phyloP scores from a whole-genome alignment of 345 rosid species.

The Combretum micranthum region DNA sequence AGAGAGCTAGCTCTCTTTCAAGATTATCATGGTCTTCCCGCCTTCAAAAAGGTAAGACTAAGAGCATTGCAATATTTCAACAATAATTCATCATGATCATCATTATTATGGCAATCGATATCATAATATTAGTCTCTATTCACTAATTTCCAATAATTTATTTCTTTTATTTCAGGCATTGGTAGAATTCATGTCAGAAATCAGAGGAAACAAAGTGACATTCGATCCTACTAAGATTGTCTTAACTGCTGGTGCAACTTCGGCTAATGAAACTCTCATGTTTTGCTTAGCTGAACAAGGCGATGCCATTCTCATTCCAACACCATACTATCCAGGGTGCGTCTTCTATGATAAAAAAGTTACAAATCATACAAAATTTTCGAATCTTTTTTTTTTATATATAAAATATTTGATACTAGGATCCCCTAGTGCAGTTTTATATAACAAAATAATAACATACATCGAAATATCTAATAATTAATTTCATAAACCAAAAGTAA shows the following conservation, averaged over 20 bases:
- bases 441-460: not conserved
- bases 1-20: slow-evolving; percentile 10
- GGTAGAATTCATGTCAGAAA: slow-evolving; percentile 5
- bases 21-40: slow-evolving; percentile 11
- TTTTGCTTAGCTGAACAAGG: slow-evolving; percentile 8
- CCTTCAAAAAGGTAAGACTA: slow-evolving; percentile 7
- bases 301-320: slow-evolving; percentile 8
- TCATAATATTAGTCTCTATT: not conserved
- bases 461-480: not conserved
- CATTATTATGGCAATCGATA: no score
- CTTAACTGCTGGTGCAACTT: slow-evolving; percentile 10
- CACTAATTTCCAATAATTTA: not conserved
- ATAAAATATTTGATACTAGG: no score
- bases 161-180: not conserved
- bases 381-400: no score
- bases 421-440: not conserved
- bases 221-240: slow-evolving; percentile 4
- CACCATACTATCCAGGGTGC: slow-evolving; percentile 12
- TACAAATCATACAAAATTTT: not conserved
- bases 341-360: not conserved
- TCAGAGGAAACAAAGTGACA: slow-evolving; percentile 4
- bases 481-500: not conserved
- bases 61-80: no score
- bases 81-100: no score
- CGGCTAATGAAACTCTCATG: slow-evolving; percentile 9